Percentiles rank a stretch among this genome's conserved stretches.
phyloP scores from a whole-genome alignment of 2,329 filamentous ascomycete species.

The Fusarium sp. region DNA sequence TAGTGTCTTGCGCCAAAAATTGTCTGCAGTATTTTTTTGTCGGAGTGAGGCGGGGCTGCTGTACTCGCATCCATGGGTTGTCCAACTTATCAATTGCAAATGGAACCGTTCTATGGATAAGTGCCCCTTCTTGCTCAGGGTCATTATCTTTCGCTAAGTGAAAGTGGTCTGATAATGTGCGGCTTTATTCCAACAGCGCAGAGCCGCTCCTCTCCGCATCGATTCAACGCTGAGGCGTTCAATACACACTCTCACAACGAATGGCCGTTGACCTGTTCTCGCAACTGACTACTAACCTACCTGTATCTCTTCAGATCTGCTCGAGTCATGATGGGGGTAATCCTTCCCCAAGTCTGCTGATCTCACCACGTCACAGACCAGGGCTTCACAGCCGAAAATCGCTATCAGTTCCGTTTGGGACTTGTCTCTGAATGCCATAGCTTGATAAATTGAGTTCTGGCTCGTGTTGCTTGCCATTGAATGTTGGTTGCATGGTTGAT shows the following conservation, averaged over 20 bases:
- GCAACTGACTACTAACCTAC: not conserved
- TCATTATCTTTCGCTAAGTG: not conserved
- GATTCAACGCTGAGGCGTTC: not conserved
- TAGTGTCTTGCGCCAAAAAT: not conserved
- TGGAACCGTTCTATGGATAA: not conserved
- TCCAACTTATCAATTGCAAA: not conserved
- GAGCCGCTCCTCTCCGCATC: not conserved
- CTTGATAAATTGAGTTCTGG: not conserved
- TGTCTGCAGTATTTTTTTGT: not conserved
- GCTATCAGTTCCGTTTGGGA: not conserved
- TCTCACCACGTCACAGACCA: not conserved
- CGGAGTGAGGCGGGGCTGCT: not conserved
- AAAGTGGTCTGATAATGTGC: constrained; percentile 18
- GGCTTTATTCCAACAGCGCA: not conserved
- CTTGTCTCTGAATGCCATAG: not conserved
- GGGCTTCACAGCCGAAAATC: not conserved
- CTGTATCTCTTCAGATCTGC: not conserved
- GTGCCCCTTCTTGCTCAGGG: not conserved
- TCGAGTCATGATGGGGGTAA: constrained; percentile 7
- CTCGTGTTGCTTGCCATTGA: not conserved
- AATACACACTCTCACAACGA: not conserved
- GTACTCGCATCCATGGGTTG: not conserved
- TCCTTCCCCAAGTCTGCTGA: not conserved
- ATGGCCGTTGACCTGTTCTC: not conserved
- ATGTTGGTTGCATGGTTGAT: not conserved